Evolutionary conservation across 805 yeast species (phyloP).

Genomic region (Yarrowia sp.): DNA sequence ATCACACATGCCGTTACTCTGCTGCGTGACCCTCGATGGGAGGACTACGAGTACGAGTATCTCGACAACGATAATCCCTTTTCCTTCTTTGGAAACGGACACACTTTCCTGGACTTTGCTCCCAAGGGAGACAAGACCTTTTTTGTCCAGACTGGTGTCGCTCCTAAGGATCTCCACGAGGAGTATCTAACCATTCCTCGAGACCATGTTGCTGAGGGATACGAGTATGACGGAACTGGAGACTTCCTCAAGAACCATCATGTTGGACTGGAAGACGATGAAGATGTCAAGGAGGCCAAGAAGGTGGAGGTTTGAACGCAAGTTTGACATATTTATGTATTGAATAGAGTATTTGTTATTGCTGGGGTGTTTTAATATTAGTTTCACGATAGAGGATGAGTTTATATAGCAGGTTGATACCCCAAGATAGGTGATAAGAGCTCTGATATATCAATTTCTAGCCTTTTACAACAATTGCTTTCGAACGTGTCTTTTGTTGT

Average conservation of each 20-base stretch:
- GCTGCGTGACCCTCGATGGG: conserved; percentile 25
- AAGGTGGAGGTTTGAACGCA: not conserved
- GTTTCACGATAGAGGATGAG: no score
- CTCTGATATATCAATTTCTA: no score
- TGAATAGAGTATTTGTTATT: not conserved
- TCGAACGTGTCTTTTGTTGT: no score
- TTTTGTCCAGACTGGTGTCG: not conserved
- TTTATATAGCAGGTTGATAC: no score
- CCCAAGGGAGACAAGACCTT: conserved; percentile 18
- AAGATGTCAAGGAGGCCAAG: conserved; percentile 1
- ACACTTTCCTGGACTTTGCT: conserved; percentile 26
- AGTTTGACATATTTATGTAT: not conserved
- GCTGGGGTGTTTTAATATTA: no score
- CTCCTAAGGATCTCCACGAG: conserved; percentile 5
- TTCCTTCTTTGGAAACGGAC: conserved; percentile 29
- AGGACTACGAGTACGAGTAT: conserved; percentile 28
- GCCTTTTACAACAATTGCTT: no score
- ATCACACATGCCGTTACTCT: conserved; percentile 26
- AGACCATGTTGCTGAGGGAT: conserved; percentile 10
- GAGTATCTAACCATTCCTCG: conserved; percentile 3
- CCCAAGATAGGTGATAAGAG: no score
- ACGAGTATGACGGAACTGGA: conserved; percentile 11
- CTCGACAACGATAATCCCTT: conserved; percentile 27
- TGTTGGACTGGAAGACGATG: conserved; percentile 1
- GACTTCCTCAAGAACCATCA: conserved; percentile 21